Evolutionary conservation across 805 yeast genomes (phyloP), one percentile per base, ranked within the genome.

Genomic region (Wickerhamiella vanderwaltii): DNA sequence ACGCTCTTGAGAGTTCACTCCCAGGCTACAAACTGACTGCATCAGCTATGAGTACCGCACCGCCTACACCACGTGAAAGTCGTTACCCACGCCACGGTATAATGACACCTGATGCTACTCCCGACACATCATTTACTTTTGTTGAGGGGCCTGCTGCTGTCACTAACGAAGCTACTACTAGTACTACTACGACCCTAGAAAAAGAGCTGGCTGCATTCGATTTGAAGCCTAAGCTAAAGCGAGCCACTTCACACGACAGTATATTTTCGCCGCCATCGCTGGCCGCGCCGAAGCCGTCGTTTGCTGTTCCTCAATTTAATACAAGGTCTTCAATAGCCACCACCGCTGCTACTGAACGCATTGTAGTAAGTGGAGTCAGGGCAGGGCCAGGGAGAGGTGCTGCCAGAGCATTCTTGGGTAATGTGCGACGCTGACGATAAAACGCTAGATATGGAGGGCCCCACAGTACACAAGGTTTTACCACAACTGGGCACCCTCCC

Each of bases 311-410:
- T 9, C 19, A 18, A 22, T 19, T n/a, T 9, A 29, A 22, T 5
- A 33, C 32, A 9, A 26, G 33, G 3, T 24, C 40, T 18, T 25
- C 39, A 3, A 28, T 28, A 3, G 29, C 15, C 20, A 16, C 28
- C 18, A 17, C 18, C n/a, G 25, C 40, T 3, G 33, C 40, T 2
- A 33, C 40, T 11, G 40, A 37, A 17, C 25, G 23, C 12, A 28
- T 37, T 6, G 40, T 37, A 15, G 40, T 29, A 5, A 37, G 31
- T 17, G 40, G 40, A n/a, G 29, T 37, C n/a, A 33, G 40, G 4
- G n/a, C 33, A 13, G 40, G 32, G 19, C 31, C 25, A 2, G 34
- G 33, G 9, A 13, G 26, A 22, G 32, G 40, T 13, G 15, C 40
- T 9, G 40, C 40, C 16, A 33, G 40, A 9, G 34, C 26, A 20